Conservation (phyloP, 805 yeast genomes). For the Teunomyces kruisii region DNA sequence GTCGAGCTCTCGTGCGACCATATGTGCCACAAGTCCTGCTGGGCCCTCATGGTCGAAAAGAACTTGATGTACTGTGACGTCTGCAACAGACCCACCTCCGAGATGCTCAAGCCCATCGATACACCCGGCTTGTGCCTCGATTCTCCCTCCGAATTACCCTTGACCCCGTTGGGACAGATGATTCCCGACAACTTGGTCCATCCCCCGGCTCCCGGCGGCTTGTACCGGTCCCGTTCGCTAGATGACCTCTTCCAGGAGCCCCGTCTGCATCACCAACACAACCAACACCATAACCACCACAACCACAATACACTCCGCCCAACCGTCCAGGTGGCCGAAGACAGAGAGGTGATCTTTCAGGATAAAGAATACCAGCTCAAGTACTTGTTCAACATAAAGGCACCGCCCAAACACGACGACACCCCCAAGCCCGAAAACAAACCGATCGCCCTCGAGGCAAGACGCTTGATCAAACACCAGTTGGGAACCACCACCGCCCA, state of each 20-base stretch:
- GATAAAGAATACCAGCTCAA: constrained; percentile 10
- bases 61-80: not conserved
- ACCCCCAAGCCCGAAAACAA: not conserved
- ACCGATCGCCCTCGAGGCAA: not conserved
- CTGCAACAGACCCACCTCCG: not conserved
- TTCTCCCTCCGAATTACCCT: constrained; percentile 6
- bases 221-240: not conserved
- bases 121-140: not conserved
- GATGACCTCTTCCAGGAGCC: not conserved
- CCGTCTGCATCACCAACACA: not conserved
- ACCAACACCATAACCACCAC: too few species aligned
- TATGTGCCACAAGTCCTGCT: constrained; percentile 26
- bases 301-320: not conserved
- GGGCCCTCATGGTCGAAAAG: constrained; percentile 3
- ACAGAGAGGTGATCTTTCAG: not conserved
- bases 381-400: constrained; percentile 18
- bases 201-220: constrained; percentile 4
- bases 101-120: not conserved
- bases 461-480: not conserved
- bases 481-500: constrained; percentile 2
- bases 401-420: constrained; percentile 17
- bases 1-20: constrained; percentile 24
- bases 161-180: constrained; percentile 14
- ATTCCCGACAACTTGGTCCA: constrained; percentile 12
- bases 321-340: not conserved